Conservation (phyloP, 306 rosid genomes). For the Alnus glutinosa region DNA sequence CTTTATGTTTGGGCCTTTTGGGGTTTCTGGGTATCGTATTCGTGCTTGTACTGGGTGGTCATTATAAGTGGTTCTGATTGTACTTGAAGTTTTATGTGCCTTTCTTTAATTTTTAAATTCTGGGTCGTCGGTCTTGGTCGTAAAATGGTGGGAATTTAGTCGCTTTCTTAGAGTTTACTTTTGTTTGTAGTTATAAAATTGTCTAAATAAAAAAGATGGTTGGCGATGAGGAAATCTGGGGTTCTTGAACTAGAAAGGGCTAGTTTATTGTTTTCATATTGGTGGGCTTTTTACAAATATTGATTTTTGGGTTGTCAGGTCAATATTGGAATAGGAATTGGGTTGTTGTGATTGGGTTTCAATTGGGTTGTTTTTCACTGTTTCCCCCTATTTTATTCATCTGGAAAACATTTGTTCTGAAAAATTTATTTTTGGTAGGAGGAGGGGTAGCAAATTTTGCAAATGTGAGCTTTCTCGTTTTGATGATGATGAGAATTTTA, state of each 20-base stretch:
- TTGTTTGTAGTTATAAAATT: conserved; percentile 16
- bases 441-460: not conserved
- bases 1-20: conserved; percentile 12
- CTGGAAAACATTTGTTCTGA: conserved; percentile 4
- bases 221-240: conserved; percentile 28
- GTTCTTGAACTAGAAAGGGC: conserved; percentile 21
- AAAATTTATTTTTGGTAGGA: not conserved
- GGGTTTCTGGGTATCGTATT: conserved; percentile 29
- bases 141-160: conserved; percentile 40
- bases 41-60: conserved; percentile 33
- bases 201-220: conserved; percentile 3
- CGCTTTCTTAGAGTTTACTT: conserved; percentile 49
- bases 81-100: conserved; percentile 30
- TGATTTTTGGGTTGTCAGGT: conserved; percentile 29
- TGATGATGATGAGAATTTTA: conserved; percentile 3
- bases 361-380: not conserved
- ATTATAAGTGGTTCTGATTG: conserved; percentile 34
- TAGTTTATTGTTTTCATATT: conserved; percentile 4
- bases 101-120: conserved; percentile 16
- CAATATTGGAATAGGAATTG: conserved; percentile 20
- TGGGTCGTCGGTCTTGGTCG: conserved; percentile 38
- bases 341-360: conserved; percentile 18
- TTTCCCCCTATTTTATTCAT: not conserved
- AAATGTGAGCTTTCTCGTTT: not conserved
- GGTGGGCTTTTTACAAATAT: conserved; percentile 9